Conservation (phyloP, 345 rosid species). For the Rhodomyrtus tomentosa region DNA sequence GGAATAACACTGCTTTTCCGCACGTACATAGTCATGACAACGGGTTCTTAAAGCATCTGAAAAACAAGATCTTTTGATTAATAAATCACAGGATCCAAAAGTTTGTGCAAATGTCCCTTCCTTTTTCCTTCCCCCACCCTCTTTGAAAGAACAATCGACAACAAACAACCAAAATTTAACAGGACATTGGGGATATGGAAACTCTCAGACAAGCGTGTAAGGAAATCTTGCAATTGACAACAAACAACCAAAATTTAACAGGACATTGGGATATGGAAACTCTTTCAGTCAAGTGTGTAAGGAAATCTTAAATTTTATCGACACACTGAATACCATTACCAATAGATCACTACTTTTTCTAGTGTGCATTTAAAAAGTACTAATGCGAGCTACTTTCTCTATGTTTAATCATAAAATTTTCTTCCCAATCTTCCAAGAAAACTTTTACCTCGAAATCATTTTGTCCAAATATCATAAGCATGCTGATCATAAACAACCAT, state of each 20-base stretch:
- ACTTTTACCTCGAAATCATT: not conserved
- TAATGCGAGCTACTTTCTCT: not conserved
- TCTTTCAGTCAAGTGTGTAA: not conserved
- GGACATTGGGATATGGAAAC: not conserved
- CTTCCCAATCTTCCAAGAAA: not conserved
- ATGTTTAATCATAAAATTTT: not conserved
- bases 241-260: not conserved
- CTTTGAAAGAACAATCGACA: not conserved
- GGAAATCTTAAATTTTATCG: not conserved
- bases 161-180: not conserved
- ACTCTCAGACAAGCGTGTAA: not conserved
- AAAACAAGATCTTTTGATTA: slow-evolving; percentile 5
- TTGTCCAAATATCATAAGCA: not conserved
- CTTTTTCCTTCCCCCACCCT: not conserved
- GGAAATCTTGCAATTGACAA: not conserved
- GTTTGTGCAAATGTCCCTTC: not conserved
- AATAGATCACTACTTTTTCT: not conserved
- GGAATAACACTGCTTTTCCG: slow-evolving; percentile 13
- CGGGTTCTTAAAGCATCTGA: slow-evolving; percentile 35
- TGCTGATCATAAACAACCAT: not conserved
- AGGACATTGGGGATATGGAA: not conserved
- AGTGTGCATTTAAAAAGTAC: not conserved
- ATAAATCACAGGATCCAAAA: not conserved
- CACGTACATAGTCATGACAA: slow-evolving; percentile 7
- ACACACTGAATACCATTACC: not conserved